Evolutionary conservation across 2,329 filamentous ascomycete species (phyloP), one percentile per base, ranked within the genome.

Genomic region (Chaetomium sp.): DNA sequence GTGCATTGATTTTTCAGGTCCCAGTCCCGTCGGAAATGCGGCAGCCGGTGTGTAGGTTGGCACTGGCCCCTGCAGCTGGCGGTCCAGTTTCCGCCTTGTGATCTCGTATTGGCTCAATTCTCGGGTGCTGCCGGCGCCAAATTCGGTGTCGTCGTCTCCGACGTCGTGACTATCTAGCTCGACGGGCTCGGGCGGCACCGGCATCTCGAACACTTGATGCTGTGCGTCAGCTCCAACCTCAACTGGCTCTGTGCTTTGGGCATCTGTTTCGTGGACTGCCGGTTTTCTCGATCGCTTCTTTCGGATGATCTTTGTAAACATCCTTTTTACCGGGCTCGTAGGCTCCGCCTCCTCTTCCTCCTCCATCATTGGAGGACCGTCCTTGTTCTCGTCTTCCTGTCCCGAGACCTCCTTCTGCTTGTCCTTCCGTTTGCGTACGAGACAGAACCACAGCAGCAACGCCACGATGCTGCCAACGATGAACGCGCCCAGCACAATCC

Each of bases 181-280:
- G 5, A 78, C 80, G 0, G 82, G 83, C 2, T 76, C 74, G 0
- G 75, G 67, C 0, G 79, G 79, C 5, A 77, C 82, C 1, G 83
- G 78, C 70, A 86, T 71, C 69, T 86, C 83, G 64, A 83, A 84
- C 3, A 84, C 79, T 66, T 83, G 80, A 47, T 83, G 81, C 57
- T 79, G 78, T 1, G 77, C 72, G 58, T 80, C 79, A 6, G 78
- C 79, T 5, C 73, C 78, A 4, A 81, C 77, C 68, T 78, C 80
- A 64, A 72, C 73, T 70, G 54, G 78, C 73, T 71, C 79, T 70
- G 23, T 68, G 67, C 51, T 76, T 72, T 75, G 68, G 63, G 73
- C 68, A 57, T 70, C 54, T 13, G 72, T 68, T 38, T 73, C 72
- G 27, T 73, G 71, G 16, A 64, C 56, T 13, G 54, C 67, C 4